Evolutionary conservation across 495 filamentous ascomycete genomes (phyloP).

Genomic region (Poronia punctata): DNA sequence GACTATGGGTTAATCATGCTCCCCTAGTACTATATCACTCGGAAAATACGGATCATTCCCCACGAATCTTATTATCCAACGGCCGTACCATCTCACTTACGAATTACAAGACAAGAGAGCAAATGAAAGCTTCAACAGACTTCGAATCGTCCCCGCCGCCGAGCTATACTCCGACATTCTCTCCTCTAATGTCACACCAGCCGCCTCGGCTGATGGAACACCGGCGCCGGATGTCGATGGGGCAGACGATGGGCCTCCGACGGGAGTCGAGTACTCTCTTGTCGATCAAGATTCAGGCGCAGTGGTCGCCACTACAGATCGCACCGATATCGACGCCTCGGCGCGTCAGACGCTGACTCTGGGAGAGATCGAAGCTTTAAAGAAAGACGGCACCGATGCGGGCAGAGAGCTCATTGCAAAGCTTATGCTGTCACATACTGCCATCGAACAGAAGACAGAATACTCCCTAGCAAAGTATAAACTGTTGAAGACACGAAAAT

Average conservation of each 20-base stretch:
- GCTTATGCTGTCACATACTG: slow-evolving; percentile 74
- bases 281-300: slow-evolving; percentile 41
- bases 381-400: slow-evolving; percentile 65
- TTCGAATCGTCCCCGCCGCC: slow-evolving; percentile 72
- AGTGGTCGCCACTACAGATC: slow-evolving; percentile 69
- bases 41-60: slow-evolving; percentile 88
- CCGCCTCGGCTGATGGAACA: slow-evolving; percentile 25
- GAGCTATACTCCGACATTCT: slow-evolving; percentile 81
- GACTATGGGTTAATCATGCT: too few species aligned
- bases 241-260: slow-evolving; percentile 18
- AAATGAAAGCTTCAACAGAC: slow-evolving; percentile 45
- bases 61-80: slow-evolving; percentile 74
- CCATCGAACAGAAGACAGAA: slow-evolving; percentile 85
- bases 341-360: slow-evolving; percentile 74
- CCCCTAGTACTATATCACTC: slow-evolving; percentile 63
- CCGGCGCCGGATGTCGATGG: slow-evolving; percentile 28
- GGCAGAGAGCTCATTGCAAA: slow-evolving; percentile 86
- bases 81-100: slow-evolving; percentile 85
- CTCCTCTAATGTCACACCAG: slow-evolving; percentile 39
- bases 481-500: slow-evolving; percentile 87
- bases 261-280: slow-evolving; percentile 33
- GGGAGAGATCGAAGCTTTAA: slow-evolving; percentile 87
- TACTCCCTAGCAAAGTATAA: slow-evolving; percentile 95
- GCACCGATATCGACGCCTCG: slow-evolving; percentile 70
- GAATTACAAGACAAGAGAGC: slow-evolving; percentile 68